A percentile compares a stretch with the other conserved stretches of the same genome.
phyloP scores from a whole-genome alignment of 768 basidiomycete species.

The Hysterangium stoloniferum region DNA sequence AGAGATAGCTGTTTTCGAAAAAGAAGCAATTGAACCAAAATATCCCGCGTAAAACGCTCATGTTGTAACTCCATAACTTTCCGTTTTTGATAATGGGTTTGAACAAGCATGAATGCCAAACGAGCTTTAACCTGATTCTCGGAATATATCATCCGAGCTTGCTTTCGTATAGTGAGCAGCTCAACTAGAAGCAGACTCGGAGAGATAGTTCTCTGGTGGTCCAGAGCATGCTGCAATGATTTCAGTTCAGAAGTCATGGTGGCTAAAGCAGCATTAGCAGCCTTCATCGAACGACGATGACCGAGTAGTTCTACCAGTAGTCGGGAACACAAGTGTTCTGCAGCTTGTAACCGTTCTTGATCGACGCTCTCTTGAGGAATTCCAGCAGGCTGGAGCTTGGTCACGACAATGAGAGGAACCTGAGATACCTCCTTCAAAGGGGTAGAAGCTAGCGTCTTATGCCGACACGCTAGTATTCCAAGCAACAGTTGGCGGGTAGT shows the following conservation, averaged over 20 bases:
- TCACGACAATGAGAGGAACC: not conserved
- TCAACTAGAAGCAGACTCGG: not conserved
- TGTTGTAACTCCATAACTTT: not conserved
- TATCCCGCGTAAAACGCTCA: not conserved
- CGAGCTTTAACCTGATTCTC: not conserved
- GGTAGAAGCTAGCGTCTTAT: not conserved
- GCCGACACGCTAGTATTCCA: not conserved
- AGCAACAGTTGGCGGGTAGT: not conserved
- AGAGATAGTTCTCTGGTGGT: not conserved
- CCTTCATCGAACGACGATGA: not conserved
- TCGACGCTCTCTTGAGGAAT: not conserved
- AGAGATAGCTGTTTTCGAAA: not conserved
- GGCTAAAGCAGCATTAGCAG: not conserved
- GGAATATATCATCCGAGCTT: not conserved
- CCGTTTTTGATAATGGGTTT: not conserved
- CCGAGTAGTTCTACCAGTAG: not conserved
- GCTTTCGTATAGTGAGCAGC: not conserved
- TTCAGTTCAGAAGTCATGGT: not conserved
- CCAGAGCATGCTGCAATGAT: not conserved
- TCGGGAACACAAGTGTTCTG: not conserved
- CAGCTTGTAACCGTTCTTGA: not conserved
- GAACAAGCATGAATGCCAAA: not conserved
- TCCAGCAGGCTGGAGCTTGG: not conserved
- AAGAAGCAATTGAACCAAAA: not conserved
- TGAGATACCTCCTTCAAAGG: not conserved